Percentiles rank a stretch among this genome's conserved stretches.
Evolutionary conservation across 1,284 basidiomycete species (phyloP).

Genomic region (Austroboletus olivaceoglutinosus): DNA sequence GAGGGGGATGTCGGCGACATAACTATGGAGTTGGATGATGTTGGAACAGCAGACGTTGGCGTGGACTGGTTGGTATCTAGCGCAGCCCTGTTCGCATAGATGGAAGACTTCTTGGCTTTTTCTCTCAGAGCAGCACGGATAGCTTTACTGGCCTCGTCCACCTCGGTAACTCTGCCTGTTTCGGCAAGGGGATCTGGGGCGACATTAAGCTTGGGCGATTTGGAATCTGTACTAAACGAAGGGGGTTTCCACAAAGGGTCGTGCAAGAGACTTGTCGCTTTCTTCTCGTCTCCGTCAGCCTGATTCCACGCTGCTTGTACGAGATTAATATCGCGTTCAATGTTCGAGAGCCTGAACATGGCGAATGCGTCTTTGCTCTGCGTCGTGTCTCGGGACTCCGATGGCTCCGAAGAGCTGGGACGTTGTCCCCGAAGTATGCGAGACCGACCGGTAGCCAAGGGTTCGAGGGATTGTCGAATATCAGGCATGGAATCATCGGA

Average conservation of each 20-base stretch:
- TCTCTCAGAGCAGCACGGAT: constrained; percentile 60
- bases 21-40: constrained; percentile 24
- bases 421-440: constrained; percentile 56
- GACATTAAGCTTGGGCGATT: constrained; percentile 15
- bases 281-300: constrained; percentile 55
- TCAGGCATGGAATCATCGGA: constrained; percentile 67
- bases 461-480: constrained; percentile 37
- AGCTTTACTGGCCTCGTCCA: constrained; percentile 66
- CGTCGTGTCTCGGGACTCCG: constrained; percentile 24
- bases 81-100: constrained; percentile 63
- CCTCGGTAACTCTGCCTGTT: constrained; percentile 61
- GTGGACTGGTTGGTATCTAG: constrained; percentile 41
- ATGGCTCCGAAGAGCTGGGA: constrained; percentile 25
- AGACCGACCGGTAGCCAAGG: constrained; percentile 40
- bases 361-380: constrained; percentile 46
- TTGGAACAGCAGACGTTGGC: constrained; percentile 17
- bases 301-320: constrained; percentile 65
- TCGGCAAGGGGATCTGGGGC: constrained; percentile 37
- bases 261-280: constrained; percentile 54
- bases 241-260: constrained; percentile 54
- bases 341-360: constrained; percentile 60
- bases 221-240: constrained; percentile 17
- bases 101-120: constrained; percentile 73
- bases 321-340: constrained; percentile 42
- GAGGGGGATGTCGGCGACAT: constrained; percentile 42